Evolutionary conservation across 345 rosid species (phyloP).

Genomic region (Linum lewisii): DNA sequence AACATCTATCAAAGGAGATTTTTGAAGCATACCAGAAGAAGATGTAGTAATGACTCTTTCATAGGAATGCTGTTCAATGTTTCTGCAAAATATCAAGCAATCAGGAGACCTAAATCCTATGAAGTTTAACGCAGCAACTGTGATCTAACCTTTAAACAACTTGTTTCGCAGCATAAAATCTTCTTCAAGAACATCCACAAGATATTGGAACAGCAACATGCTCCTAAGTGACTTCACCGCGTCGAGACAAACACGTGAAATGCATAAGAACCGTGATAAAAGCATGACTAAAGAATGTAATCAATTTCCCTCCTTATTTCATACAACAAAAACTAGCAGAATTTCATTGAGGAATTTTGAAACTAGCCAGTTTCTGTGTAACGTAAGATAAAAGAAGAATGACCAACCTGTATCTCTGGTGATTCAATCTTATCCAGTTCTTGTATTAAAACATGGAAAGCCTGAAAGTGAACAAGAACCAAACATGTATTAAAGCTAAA

Average conservation of each 20-base stretch:
- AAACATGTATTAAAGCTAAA: neutral
- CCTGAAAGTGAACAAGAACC: conserved; percentile 31
- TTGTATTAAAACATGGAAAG: conserved; percentile 49
- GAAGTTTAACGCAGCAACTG: conserved; percentile 7
- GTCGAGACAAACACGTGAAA: neutral
- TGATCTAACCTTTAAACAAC: conserved; percentile 34
- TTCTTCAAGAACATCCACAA: conserved; percentile 38
- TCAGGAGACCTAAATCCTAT: neutral
- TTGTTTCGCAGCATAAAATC: neutral
- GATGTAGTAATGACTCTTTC: conserved; percentile 56
- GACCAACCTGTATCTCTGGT: conserved; percentile 39
- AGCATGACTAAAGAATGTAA: too few species aligned
- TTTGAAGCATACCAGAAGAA: conserved; percentile 49
- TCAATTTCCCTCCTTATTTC: too few species aligned
- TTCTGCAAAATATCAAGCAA: conserved; percentile 34
- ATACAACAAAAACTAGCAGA: too few species aligned
- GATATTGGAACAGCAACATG: conserved; percentile 69
- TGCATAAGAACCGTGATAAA: neutral
- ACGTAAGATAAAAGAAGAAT: too few species aligned
- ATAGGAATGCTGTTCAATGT: conserved; percentile 58
- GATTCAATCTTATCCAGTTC: conserved; percentile 31
- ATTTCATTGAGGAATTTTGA: too few species aligned
- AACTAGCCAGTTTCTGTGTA: too few species aligned
- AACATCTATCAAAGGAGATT: neutral
- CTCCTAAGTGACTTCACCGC: conserved; percentile 42